Base-by-base conservation (phyloP, 2,329 filamentous ascomycete genomes). In the Septoria petroselini region DNA sequence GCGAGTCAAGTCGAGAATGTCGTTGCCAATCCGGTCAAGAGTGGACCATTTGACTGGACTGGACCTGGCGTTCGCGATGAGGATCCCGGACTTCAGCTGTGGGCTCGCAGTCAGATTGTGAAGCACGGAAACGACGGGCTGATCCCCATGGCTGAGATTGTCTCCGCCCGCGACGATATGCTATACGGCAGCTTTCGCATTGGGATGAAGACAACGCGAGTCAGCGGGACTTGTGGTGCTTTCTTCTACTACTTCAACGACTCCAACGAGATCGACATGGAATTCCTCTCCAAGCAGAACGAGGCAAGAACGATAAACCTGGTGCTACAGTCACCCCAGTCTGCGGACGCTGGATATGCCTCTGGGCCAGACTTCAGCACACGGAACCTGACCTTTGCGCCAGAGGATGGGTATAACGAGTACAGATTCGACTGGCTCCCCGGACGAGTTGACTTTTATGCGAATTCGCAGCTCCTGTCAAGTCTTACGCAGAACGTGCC, bases 161-260 rank as follows among this genome's bases (percentile, higher is more conserved):
- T 83, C 41, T 80, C 81, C 2, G 65, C 71, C 5, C 73, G 83
- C 15, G 65, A 73, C 7, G 83, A 91, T 61, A 72, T 88, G 60
- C 70, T 80, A n/a, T 86, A 81, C 63, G 87, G 87, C 2, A 84
- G 79, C 18, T 91, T 84, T 60, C 73, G 86, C 14, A 79, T 82
- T 2, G 78, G 78, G 29, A 83, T 89, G 73, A 85, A 81, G 68
- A 67, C 85, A 48, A 81, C 82, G 0, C 69, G 69, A 31, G 70
- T 78, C 5, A 69, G 73, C 1, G 86, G 86, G 19, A 91, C 87
- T 1, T 91, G 86, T 65, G 82, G 80, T 23, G 86, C 86, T 5
- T 90, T 91, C 70, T 91, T 90, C 69, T 91, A 85, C 85, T 90
- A 88, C 67, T 81, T 80, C 70, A 88, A 89, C 66, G 82, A 91